Base-by-base conservation (phyloP, 116 monocot genomes). In the Phalaenopsis hybrid region DNA sequence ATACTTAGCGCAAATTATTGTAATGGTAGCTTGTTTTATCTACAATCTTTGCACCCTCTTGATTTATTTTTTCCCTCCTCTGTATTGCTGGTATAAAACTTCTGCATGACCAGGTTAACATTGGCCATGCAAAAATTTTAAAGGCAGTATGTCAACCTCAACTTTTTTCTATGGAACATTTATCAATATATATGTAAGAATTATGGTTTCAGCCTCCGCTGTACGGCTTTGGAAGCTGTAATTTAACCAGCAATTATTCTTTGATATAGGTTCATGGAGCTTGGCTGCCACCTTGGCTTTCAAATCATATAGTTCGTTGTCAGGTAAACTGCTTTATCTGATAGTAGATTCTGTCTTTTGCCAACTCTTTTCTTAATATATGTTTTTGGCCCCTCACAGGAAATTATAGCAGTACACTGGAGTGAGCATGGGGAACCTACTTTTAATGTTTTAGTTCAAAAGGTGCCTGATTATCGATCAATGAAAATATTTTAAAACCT, bases 211-310 rank as follows among this genome's bases (percentile, higher is more conserved):
- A 55, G 13, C 16, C 55, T 55, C 55, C 20, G 77, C 46, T 77
- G 28, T 75, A 13, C 15, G 17, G 75, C 28, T 43, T 75, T 43
- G 33, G 12, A 11, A 75, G 75, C 33, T 8, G 20, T 75, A 75
- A 20, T 44, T 44, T 50, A 50, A 48, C 48, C 50, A 34, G 18
- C 2, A 48, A 13, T 37, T 73, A 16, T 70, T 81, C 75, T 49
- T 84, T 79, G 20, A 3, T 77, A 48, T 48, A 96, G 96, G 76
- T 94, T 81, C 88, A 92, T 88, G 88, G 92, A 80, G 91, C 91
- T 51, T 96, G 96, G 96, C 80, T 96, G 23, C 96, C 96, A 74
- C 92, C 89, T 75, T 96, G 96, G 96, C 86, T 96, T 77, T 89
- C 87, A 34, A 85, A 58, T 31, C 87, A 90, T 49, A 67, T 87